Evolutionary conservation across 148 eudicot genomes (phyloP).

Genomic region (Agrostemma githago): DNA sequence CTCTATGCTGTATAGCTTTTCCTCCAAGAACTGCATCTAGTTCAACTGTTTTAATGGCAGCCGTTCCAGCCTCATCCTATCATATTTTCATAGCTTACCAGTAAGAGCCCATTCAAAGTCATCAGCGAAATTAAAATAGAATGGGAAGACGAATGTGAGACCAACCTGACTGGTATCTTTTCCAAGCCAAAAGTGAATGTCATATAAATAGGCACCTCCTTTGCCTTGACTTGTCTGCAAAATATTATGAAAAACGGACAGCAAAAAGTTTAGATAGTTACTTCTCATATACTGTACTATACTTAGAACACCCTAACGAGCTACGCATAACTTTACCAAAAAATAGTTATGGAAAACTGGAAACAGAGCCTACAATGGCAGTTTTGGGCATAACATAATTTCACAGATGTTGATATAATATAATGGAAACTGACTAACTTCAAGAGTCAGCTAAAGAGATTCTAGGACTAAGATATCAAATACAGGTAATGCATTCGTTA

Average conservation of each 20-base stretch:
- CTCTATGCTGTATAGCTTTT: constrained; percentile 91
- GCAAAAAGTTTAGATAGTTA: constrained; percentile 3
- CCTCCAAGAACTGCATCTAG: constrained; percentile 94
- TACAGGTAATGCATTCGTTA: not conserved
- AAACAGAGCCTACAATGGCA: not conserved
- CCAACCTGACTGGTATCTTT: constrained; percentile 97
- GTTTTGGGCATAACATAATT: not conserved
- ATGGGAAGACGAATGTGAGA: constrained; percentile 7
- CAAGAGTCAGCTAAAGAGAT: constrained; percentile 8
- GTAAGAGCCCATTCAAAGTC: constrained; percentile 8
- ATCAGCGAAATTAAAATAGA: constrained; percentile 2
- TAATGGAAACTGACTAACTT: not conserved
- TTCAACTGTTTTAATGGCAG: constrained; percentile 96
- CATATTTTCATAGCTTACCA: constrained; percentile 8
- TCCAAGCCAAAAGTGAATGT: constrained; percentile 98
- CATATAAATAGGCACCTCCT: constrained; percentile 87
- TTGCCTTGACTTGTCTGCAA: constrained; percentile 74
- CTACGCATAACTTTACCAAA: not conserved
- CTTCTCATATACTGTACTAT: not conserved
- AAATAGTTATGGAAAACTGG: not conserved
- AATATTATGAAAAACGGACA: constrained; percentile 9
- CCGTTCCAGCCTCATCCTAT: constrained; percentile 98
- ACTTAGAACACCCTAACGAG: not conserved
- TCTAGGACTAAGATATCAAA: not conserved
- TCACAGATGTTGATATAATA: not conserved